Conservation (phyloP, 75 land plant species). For the Selaginella moellendorffii region DNA sequence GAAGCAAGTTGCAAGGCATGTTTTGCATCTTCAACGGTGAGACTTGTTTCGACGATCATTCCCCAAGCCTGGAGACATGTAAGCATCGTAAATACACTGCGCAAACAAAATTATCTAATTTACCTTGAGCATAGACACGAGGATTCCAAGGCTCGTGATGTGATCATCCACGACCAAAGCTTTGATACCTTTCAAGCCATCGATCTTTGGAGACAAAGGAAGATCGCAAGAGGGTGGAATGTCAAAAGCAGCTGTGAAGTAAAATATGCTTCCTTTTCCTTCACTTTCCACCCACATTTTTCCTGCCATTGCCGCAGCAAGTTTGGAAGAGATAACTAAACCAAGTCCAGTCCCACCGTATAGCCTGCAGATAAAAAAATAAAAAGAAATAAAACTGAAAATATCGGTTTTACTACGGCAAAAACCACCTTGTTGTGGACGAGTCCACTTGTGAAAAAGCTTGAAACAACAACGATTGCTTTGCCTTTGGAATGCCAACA, state of each 20-base stretch:
- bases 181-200: slow-evolving; percentile 14
- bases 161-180: slow-evolving; percentile 27
- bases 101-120: no score
- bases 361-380: slow-evolving; percentile 24
- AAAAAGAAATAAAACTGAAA: not conserved
- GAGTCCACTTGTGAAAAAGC: slow-evolving; percentile 8
- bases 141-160: slow-evolving; percentile 12
- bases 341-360: slow-evolving; percentile 33
- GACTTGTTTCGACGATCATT: slow-evolving; percentile 19
- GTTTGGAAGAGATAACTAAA: slow-evolving; percentile 28
- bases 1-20: slow-evolving; percentile 14
- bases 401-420: not conserved
- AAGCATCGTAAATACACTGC: not conserved
- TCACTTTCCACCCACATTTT: slow-evolving; percentile 33
- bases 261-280: slow-evolving; percentile 27
- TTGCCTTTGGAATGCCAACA: slow-evolving; percentile 3
- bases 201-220: slow-evolving; percentile 7
- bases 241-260: slow-evolving; percentile 23
- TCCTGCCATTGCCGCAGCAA: slow-evolving; percentile 30
- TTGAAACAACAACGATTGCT: slow-evolving; percentile 1
- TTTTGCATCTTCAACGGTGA: slow-evolving; percentile 18
- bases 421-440: slow-evolving; percentile 1
- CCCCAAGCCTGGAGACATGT: slow-evolving; percentile 17
- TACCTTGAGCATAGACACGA: slow-evolving; percentile 17
- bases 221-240: slow-evolving; percentile 13